Conservation (phyloP, 2,329 filamentous ascomycete species). For the Colletotrichum higginsianum region DNA sequence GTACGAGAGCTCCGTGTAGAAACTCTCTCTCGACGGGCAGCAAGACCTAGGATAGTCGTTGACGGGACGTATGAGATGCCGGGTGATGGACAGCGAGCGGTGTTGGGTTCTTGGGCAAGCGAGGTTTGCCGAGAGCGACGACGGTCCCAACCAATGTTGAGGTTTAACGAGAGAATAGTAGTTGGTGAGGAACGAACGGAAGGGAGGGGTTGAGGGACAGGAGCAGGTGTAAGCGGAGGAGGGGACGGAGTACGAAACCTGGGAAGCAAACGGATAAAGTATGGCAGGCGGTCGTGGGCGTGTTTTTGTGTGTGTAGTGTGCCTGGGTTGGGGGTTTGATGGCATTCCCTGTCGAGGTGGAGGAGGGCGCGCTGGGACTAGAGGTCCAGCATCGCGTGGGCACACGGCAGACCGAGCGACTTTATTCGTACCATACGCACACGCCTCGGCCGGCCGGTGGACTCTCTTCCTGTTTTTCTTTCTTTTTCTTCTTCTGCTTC, state of each 20-base stretch:
- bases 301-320: conserved; percentile 39
- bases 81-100: conserved; percentile 20
- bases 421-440: conserved; percentile 42
- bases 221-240: conserved; percentile 38
- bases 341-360: conserved; percentile 37
- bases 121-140: conserved; percentile 21
- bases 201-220: conserved; percentile 29
- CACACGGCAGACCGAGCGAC: conserved; percentile 43
- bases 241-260: conserved; percentile 39
- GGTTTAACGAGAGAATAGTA: conserved; percentile 40
- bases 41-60: conserved; percentile 17
- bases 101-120: conserved; percentile 10
- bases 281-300: conserved; percentile 40
- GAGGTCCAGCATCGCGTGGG: conserved; percentile 38
- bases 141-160: background rate
- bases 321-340: conserved; percentile 38
- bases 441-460: conserved; percentile 38
- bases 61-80: conserved; percentile 21
- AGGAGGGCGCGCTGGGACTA: conserved; percentile 30
- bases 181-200: conserved; percentile 39
- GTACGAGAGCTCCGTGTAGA: conserved; percentile 38
- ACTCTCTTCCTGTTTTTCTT: background rate
- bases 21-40: conserved; percentile 37
- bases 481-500: background rate
- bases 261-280: conserved; percentile 41